Base-by-base conservation (phyloP, 2,329 filamentous ascomycete species). In the Curvularia lunata region DNA sequence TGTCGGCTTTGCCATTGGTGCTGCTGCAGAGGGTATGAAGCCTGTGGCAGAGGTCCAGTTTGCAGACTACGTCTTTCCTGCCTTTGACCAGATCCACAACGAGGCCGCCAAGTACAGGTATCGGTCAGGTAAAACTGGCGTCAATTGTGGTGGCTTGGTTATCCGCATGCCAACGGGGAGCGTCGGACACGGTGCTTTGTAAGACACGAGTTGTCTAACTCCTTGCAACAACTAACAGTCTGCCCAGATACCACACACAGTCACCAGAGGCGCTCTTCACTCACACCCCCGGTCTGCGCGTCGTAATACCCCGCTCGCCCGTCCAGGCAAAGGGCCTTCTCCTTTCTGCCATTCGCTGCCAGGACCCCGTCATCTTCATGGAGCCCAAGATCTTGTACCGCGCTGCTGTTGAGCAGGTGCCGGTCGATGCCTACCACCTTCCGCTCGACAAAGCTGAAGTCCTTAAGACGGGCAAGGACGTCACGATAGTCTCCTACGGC, bases 11-110 rank as follows among this genome's bases (percentile, higher is more conserved):
- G 95, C 89, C 10, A 92, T 98, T 65, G 95, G 95, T 2, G 87
- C 89, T 34, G 93, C 94, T 0, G 91, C 91, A 6, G 90, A 97
- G 79, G 94, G 94, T 23, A 92, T 97, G 90, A 89, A 90, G 56
- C 92, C 95, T 0, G 86, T 98, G 23, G 94, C 94, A 0, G 95
- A 99, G 80, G 92, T 97, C 54, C 93, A 97, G 75, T 97, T 97
- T 72, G 93, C 93, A 58, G 93, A 97, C 75, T 97, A 97, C 75
- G 88, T 97, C 53, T 97, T 88, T 75, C 93, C 93, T 2, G 92
- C 93, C 0, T 97, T 96, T 70, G 92, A 97, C 72, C 92, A 97
- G 80, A 85, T 97, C 30, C 92, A 97, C 71, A 97, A 97, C 70
- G 92, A 97, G 78, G 92, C 91, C 0, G 91, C 92, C 59, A 97